Percentiles rank a stretch among this genome's conserved stretches.
phyloP scores from a whole-genome alignment of 257 asterid species.

The Penstemon newberryi region DNA sequence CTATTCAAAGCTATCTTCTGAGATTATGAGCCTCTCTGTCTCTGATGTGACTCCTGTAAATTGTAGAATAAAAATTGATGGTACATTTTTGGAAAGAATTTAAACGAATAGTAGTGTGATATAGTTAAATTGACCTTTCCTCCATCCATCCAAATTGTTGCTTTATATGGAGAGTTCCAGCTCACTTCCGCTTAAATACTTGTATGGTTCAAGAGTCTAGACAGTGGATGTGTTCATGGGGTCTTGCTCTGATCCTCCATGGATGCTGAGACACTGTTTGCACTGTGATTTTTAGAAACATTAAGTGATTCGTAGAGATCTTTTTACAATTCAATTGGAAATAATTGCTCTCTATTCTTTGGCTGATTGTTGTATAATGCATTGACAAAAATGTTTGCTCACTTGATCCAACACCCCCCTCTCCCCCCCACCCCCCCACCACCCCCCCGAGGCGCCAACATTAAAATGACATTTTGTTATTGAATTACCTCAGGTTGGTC shows the following conservation, averaged over 20 bases:
- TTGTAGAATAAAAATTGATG: not conserved
- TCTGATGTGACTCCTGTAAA: not conserved
- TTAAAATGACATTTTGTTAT: not conserved
- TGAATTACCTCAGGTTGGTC: constrained; percentile 69
- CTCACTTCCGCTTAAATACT: too few species aligned
- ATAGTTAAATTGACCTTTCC: not conserved
- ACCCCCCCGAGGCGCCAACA: too few species aligned
- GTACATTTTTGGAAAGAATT: too few species aligned
- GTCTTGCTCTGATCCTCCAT: too few species aligned
- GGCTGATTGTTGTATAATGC: not conserved
- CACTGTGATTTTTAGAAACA: too few species aligned
- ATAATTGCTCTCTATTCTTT: not conserved
- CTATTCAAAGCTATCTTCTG: not conserved
- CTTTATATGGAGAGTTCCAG: too few species aligned
- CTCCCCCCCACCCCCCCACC: too few species aligned
- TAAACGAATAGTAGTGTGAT: not conserved
- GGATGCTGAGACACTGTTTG: too few species aligned
- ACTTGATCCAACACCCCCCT: not conserved
- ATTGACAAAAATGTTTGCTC: not conserved
- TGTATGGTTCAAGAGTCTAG: too few species aligned
- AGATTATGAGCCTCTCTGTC: not conserved
- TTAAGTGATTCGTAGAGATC: too few species aligned
- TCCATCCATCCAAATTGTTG: not conserved
- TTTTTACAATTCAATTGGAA: not conserved
- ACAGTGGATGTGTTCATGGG: too few species aligned